Conservation (phyloP, 2,329 filamentous ascomycete species). For the Nannizzia gypsea region DNA sequence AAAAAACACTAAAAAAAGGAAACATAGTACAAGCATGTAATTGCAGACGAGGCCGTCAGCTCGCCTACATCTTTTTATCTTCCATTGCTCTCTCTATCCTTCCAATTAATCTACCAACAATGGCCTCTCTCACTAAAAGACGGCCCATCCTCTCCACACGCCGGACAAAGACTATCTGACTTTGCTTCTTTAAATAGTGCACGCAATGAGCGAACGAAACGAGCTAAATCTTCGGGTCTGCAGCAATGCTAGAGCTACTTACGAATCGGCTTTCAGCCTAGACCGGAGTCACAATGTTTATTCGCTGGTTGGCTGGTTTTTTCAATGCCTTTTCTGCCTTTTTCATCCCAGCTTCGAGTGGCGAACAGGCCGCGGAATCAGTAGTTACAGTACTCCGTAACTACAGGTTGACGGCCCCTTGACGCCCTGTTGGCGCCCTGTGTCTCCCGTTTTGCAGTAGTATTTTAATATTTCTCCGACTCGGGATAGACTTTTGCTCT, state of each 20-base stretch:
- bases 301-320: no score
- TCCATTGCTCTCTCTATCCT: neutral
- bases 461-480: neutral
- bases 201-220: neutral
- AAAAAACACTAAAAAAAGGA: neutral
- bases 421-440: neutral
- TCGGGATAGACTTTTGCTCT: neutral
- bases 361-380: no score
- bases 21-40: conserved; percentile 1
- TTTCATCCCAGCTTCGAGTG: no score
- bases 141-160: neutral
- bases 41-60: neutral
- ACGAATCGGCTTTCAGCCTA: no score
- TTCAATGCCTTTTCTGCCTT: no score
- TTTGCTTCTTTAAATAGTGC: neutral
- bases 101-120: neutral
- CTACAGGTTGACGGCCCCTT: no score
- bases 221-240: no score
- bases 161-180: neutral
- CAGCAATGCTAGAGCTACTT: no score
- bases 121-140: neutral
- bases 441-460: neutral
- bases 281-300: no score
- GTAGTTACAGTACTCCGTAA: no score
- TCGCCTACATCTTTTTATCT: neutral